Percentiles rank a stretch among this genome's conserved stretches.
These are phyloP conservation scores for Aspergillus nomiae DNA, from an alignment of 2,329 filamentous ascomycete species.

Conservation along the genomic window DNA sequence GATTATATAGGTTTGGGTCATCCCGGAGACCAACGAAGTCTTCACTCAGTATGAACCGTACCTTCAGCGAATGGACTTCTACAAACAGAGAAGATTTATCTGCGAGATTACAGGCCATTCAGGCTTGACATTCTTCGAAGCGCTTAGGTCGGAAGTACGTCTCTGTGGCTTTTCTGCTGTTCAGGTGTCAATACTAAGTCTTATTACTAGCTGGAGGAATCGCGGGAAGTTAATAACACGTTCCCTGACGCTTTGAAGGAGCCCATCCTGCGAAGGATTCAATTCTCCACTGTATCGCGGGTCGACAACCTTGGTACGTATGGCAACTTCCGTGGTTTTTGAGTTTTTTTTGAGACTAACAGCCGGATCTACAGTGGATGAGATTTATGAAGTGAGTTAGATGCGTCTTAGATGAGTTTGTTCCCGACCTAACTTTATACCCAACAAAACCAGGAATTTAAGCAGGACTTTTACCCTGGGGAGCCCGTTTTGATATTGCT, in stretches of 20 bases:
- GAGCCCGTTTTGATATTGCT: constrained; percentile 77
- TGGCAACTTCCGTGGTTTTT: constrained; percentile 3
- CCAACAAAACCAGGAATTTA: constrained; percentile 62
- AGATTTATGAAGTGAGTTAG: constrained; percentile 49
- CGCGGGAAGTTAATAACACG: constrained; percentile 83
- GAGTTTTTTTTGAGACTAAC: constrained; percentile 21
- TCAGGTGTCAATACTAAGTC: constrained; percentile 8
- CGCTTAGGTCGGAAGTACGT: constrained; percentile 84
- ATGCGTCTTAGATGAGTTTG: not conserved
- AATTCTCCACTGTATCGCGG: constrained; percentile 84
- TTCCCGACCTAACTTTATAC: constrained; percentile 16
- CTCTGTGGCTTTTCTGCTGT: constrained; percentile 8
- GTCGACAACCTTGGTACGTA: constrained; percentile 75
- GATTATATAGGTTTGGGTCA: constrained; percentile 77
- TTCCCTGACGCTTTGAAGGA: constrained; percentile 92
- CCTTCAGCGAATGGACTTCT: constrained; percentile 84
- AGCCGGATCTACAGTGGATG: constrained; percentile 44
- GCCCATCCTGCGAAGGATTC: constrained; percentile 84
- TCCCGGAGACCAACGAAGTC: constrained; percentile 84
- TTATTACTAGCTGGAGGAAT: constrained; percentile 66
- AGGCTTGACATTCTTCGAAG: constrained; percentile 87
- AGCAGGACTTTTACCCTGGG: constrained; percentile 86
- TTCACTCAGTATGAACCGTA: constrained; percentile 90
- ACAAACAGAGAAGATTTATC: constrained; percentile 89
- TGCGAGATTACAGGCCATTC: constrained; percentile 96